Evolutionary conservation across 2,329 filamentous ascomycete genomes (phyloP).

Genomic region (Exophiala aquamarina): DNA sequence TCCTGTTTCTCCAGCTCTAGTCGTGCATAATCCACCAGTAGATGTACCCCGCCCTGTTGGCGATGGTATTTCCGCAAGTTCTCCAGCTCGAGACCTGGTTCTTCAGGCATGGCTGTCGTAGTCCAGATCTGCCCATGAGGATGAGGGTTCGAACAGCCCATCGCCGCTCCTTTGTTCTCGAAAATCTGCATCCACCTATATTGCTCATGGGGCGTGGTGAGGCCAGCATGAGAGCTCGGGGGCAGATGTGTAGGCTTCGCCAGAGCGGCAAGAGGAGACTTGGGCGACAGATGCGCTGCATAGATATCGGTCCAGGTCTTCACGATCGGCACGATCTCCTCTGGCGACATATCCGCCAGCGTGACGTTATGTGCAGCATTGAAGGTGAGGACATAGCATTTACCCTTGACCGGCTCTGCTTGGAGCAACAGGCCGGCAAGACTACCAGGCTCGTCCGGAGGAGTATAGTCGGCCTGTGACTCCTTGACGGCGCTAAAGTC

Average conservation of each 20-base stretch:
- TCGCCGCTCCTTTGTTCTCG: constrained; percentile 95
- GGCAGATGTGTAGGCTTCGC: constrained; percentile 48
- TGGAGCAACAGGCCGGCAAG: constrained; percentile 74
- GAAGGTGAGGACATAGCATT: constrained; percentile 97
- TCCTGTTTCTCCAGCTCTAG: constrained; percentile 80
- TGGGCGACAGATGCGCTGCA: constrained; percentile 71
- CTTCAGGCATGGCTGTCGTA: constrained; percentile 85
- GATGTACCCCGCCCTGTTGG: constrained; percentile 70
- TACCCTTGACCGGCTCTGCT: constrained; percentile 84
- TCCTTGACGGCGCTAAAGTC: constrained; percentile 98
- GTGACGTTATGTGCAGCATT: constrained; percentile 87
- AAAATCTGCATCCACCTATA: constrained; percentile 99
- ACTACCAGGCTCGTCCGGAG: constrained; percentile 42
- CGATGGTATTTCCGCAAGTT: constrained; percentile 76
- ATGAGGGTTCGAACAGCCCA: constrained; percentile 98
- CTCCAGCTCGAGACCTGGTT: constrained; percentile 75
- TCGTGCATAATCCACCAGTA: constrained; percentile 83
- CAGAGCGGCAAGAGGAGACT: constrained; percentile 60
- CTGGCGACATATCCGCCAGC: constrained; percentile 79
- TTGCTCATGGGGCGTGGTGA: constrained; percentile 65
- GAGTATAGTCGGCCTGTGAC: constrained; percentile 75
- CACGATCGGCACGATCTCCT: constrained; percentile 78
- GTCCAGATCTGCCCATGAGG: constrained; percentile 98
- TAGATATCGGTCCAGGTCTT: constrained; percentile 93
- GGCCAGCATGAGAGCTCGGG: constrained; percentile 43